Conservation (phyloP, 164 flowering plant species). For the Amborella trichopoda region DNA sequence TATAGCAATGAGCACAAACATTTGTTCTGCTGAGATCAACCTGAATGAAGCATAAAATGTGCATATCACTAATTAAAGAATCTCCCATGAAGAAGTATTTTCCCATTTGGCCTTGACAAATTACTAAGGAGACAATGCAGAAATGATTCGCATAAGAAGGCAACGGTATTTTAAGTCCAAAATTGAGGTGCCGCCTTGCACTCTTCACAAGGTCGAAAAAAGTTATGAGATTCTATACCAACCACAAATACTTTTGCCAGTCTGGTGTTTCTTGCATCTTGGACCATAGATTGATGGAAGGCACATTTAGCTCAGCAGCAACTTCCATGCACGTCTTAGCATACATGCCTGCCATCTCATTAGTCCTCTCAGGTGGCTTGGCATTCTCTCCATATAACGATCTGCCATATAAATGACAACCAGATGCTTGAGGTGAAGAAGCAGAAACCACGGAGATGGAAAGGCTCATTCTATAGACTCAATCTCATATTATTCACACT, state of each 20-base stretch:
- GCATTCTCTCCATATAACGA: slow-evolving; percentile 62
- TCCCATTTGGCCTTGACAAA: neutral
- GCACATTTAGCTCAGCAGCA: slow-evolving; percentile 49
- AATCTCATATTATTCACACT: no score
- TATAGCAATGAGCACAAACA: no score
- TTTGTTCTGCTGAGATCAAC: no score
- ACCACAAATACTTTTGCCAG: slow-evolving; percentile 79
- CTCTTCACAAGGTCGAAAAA: no score
- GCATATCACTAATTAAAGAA: no score
- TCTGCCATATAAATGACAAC: slow-evolving; percentile 22
- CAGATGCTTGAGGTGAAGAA: no score
- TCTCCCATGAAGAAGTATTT: neutral
- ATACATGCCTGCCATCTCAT: slow-evolving; percentile 58
- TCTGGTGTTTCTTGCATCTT: slow-evolving; percentile 79
- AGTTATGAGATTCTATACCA: slow-evolving; percentile 10
- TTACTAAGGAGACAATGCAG: neutral
- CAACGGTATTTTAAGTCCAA: no score
- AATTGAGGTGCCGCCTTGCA: no score
- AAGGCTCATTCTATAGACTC: no score
- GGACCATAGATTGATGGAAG: slow-evolving; percentile 62
- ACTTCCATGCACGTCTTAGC: slow-evolving; percentile 60
- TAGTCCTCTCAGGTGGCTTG: slow-evolving; percentile 63
- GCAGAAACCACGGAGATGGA: no score
- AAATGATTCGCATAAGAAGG: no score
- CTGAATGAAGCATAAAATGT: no score